These are phyloP conservation scores for Phlebopus sp. DNA, from an alignment of 1,284 basidiomycete species.

Conservation along the genomic window DNA sequence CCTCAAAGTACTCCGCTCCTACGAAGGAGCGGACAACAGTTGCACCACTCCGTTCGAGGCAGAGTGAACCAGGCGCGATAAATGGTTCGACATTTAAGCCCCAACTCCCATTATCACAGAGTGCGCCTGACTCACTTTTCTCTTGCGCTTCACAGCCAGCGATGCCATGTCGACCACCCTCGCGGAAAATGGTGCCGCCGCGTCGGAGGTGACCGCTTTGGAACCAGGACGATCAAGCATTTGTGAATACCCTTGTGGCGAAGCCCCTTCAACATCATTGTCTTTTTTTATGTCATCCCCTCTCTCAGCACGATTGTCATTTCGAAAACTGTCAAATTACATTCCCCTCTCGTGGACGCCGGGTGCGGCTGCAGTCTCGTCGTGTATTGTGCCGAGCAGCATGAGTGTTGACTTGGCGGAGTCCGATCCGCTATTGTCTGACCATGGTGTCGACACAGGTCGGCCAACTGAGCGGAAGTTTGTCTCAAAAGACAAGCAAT, in stretches of 20 bases:
- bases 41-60: constrained; percentile 23
- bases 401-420: constrained; percentile 17
- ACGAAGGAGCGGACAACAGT: constrained; percentile 16
- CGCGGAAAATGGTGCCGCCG: constrained; percentile 19
- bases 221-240: constrained; percentile 11
- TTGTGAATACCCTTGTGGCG: constrained; percentile 26
- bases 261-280: constrained; percentile 34
- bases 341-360: constrained; percentile 55
- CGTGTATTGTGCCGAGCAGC: constrained; percentile 27
- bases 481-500: constrained; percentile 60
- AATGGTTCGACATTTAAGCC: constrained; percentile 60
- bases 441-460: constrained; percentile 12
- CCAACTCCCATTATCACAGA: constrained; percentile 39
- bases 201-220: constrained; percentile 26
- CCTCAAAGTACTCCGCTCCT: constrained; percentile 19
- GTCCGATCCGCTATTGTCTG: constrained; percentile 13
- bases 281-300: constrained; percentile 51
- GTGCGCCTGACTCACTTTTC: constrained; percentile 56
- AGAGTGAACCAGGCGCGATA: constrained; percentile 31
- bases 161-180: constrained; percentile 33
- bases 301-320: constrained; percentile 45
- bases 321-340: constrained; percentile 51
- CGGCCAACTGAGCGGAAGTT: constrained; percentile 35
- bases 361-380: constrained; percentile 34
- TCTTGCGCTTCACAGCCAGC: constrained; percentile 37